phyloP scores from a whole-genome alignment of 2,329 filamentous ascomycete species.

The Phialocephala subalpina region DNA sequence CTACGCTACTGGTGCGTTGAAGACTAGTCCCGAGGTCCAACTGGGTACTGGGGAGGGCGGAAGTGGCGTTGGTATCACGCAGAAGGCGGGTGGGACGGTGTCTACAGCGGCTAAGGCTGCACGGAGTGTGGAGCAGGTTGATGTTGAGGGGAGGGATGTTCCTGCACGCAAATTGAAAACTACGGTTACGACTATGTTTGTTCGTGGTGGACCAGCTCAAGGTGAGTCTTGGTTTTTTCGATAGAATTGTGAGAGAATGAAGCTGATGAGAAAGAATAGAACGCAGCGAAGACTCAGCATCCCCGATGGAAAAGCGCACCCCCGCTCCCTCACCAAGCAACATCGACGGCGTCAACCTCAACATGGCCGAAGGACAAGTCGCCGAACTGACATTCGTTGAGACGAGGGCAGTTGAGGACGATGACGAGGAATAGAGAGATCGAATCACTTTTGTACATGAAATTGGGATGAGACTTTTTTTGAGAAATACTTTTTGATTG shows the following conservation, averaged over 20 bases:
- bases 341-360: constrained; percentile 41
- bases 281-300: constrained; percentile 23
- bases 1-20: constrained; percentile 50
- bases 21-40: constrained; percentile 49
- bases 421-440: constrained; percentile 27
- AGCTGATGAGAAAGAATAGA: constrained; percentile 12
- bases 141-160: background rate
- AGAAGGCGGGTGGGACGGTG: constrained; percentile 30
- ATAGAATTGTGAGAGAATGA: background rate
- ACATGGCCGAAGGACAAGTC: constrained; percentile 42
- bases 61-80: constrained; percentile 51
- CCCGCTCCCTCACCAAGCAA: constrained; percentile 28
- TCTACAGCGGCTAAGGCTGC: constrained; percentile 8
- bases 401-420: constrained; percentile 36
- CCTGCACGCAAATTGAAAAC: constrained; percentile 36
- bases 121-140: constrained; percentile 21
- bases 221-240: constrained; percentile 3
- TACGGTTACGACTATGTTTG: constrained; percentile 43
- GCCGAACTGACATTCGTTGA: constrained; percentile 43
- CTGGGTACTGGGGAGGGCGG: constrained; percentile 50
- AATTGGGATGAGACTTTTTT: background rate
- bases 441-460: background rate
- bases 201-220: constrained; percentile 37
- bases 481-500: background rate
- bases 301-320: constrained; percentile 21